Evolutionary conservation across 2,329 filamentous ascomycete genomes (phyloP), one percentile per base, ranked within the genome.

Genomic region (Cladophialophora chaetospira): DNA sequence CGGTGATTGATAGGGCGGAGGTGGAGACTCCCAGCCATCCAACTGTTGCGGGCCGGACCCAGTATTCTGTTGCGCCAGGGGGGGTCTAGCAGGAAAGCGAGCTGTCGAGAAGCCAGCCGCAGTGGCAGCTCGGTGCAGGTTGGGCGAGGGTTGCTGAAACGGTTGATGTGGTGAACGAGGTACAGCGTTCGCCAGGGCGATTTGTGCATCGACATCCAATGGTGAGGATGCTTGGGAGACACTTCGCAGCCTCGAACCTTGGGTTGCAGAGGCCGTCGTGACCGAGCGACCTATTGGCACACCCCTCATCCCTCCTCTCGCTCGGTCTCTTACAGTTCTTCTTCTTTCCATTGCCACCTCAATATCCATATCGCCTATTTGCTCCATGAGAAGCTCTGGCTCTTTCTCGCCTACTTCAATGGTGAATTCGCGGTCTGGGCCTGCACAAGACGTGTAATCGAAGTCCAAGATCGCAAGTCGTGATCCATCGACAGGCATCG

Each of bases 261-360:
- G 53, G 6, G 46, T 51, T 13, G 59, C 50, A 9, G 57, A 58
- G 8, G 61, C 58, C 23, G 62, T 75, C 43, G 74, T 74, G 11
- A 75, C 72, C 70, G 57, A 79, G 72, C 67, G 75, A 70, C 55
- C 76, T 65, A 67, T 43, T 38, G 45, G 28, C n/a, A 40, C n/a
- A n/a, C n/a, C 49, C 40, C 55, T 59, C 29, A 38, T 28, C 6
- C 47, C 55, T 9, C 52, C 55, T 47, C 63, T 49, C 43, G 49
- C 50, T 26, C 55, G 53, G 15, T 63, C 58, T 28, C 64, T 54
- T 6, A 67, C 63, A 6, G 89, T 92, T 62, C 89, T 80, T 61
- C 88, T 81, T 63, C 89, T 82, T 48, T 90, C 88, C 65, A 93
- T 84, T 61, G 89, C 89, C 17, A 94, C 88, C 69, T 92, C 89